phyloP scores from a whole-genome alignment of 1,139 yeast species.

The Scheffersomyces lignicola region DNA sequence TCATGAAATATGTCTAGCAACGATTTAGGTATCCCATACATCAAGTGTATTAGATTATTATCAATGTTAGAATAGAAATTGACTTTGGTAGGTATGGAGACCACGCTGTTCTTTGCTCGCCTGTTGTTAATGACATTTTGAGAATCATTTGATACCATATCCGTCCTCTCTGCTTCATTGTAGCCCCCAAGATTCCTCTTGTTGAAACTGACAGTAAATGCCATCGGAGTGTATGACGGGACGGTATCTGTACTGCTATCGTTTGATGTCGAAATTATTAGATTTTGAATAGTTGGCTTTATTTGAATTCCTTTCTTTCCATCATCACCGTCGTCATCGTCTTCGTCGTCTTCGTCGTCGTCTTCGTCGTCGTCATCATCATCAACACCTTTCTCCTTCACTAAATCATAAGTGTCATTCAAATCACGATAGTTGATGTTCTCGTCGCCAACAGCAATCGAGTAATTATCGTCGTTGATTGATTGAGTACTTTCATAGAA shows the following conservation, averaged over 20 bases:
- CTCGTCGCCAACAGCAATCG: slow-evolving; percentile 33
- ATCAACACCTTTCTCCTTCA: slow-evolving; percentile 14
- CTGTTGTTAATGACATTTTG: slow-evolving; percentile 3
- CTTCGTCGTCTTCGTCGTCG: slow-evolving; percentile 17
- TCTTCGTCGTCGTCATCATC: slow-evolving; percentile 16
- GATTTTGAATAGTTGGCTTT: slow-evolving; percentile 18
- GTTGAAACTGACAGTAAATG: slow-evolving; percentile 26
- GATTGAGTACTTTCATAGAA: slow-evolving; percentile 44
- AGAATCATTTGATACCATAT: slow-evolving; percentile 2
- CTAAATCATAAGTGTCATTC: slow-evolving; percentile 35
- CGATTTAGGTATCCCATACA: slow-evolving; percentile 50
- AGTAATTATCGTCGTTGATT: slow-evolving; percentile 38
- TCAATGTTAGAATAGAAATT: slow-evolving; percentile 11
- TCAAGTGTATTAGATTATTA: slow-evolving; percentile 33
- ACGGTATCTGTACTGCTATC: slow-evolving; percentile 4
- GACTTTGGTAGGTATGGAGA: slow-evolving; percentile 7
- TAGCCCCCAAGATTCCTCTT: slow-evolving; percentile 14
- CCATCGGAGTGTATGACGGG: slow-evolving; percentile 19
- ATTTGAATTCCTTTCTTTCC: slow-evolving; percentile 13
- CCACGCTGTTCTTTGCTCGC: too few species aligned
- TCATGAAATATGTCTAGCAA: slow-evolving; percentile 46
- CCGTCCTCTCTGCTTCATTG: slow-evolving; percentile 9
- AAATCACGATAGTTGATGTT: slow-evolving; percentile 34
- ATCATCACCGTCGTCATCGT: slow-evolving; percentile 15
- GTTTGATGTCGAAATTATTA: slow-evolving; percentile 13